Evolutionary conservation across 179 eudicot genomes (phyloP), one percentile per base, ranked within the genome.

Genomic region (Drosera spatulata): DNA sequence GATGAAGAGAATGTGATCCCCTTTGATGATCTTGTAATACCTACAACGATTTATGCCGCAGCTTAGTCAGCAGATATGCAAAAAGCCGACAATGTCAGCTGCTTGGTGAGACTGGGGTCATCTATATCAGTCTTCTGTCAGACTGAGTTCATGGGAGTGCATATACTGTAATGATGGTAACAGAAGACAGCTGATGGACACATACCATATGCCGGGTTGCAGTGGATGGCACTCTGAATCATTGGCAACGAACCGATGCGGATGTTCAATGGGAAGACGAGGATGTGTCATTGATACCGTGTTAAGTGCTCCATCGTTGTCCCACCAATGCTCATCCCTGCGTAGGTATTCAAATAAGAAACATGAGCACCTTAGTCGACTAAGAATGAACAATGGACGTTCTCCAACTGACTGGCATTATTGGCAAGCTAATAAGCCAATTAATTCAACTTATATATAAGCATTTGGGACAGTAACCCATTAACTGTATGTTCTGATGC

Each of bases 261-360:
- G 90, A 58, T 88, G 99, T 60, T 88, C 95, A 47, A 82, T 49
- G 38, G 99, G 99, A 58, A 86, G 62, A 54, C 93, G 83, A 65
- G 99, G 96, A 71, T 86, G 85, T 65, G 87, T 82, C 99, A 88
- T 93, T 37, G 99, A 93, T 59, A 81, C 69, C 3, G 93, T 93
- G 80, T 93, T 93, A 12, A 93, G 79, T 14, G 96, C 96, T 54
- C 99, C 99, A 66, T 93, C 99, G 65, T 93, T 89, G 69, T 93
- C 95, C 90, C 89, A 81, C 99, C 96, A 93, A 61, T 93, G 93
- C 68, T 88, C 93, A 65, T 93, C 99, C 80, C 99, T 93, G 81
- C 55, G 75, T 50, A 58, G 3, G 55, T 12, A 55, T 54, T 6
- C 12, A 4, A 4, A 39, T 33, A 59, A 13, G 10, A 59, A 3